phyloP scores from a whole-genome alignment of 1,139 yeast species.

The Protomyces macrosporus region DNA sequence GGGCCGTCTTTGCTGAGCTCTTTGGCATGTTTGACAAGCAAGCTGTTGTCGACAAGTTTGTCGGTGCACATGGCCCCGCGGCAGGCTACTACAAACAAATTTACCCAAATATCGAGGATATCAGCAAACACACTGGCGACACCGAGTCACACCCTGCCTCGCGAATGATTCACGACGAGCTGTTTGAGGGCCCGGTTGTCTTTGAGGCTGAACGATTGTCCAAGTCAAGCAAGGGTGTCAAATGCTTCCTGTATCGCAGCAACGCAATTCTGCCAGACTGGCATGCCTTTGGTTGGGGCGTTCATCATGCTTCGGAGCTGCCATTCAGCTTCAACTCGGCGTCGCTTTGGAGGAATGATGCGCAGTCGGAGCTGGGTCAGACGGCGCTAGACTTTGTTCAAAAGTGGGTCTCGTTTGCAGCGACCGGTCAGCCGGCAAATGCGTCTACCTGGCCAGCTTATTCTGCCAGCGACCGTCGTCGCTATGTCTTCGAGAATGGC shows the following conservation, averaged over 20 bases:
- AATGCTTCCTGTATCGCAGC: conserved; percentile 8
- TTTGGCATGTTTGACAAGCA: conserved; percentile 19
- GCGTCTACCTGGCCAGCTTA: neutral
- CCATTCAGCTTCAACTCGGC: conserved; percentile 18
- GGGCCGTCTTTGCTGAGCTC: conserved; percentile 9
- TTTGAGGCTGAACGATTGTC: conserved; percentile 6
- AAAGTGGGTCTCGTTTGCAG: conserved; percentile 20
- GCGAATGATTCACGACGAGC: conserved; percentile 11
- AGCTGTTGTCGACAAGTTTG: conserved; percentile 1
- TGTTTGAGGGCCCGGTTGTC: conserved; percentile 20
- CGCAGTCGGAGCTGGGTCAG: neutral
- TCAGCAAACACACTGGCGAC: neutral
- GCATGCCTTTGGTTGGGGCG: conserved; percentile 7
- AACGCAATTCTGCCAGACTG: conserved; percentile 14
- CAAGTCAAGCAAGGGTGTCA: conserved; percentile 1
- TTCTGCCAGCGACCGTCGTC: neutral
- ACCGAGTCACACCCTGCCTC: conserved; percentile 13
- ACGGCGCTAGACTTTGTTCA: conserved; percentile 8
- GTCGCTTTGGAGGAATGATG: conserved; percentile 5
- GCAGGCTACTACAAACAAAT: neutral
- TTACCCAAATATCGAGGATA: conserved; percentile 13
- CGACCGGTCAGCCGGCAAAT: conserved; percentile 6
- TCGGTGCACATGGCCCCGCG: conserved; percentile 10
- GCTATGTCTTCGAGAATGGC: neutral
- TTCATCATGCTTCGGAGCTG: conserved; percentile 13